Evolutionary conservation across 768 basidiomycete species (phyloP), one percentile per base, ranked within the genome.

Genomic region (Steccherinum ochraceum): DNA sequence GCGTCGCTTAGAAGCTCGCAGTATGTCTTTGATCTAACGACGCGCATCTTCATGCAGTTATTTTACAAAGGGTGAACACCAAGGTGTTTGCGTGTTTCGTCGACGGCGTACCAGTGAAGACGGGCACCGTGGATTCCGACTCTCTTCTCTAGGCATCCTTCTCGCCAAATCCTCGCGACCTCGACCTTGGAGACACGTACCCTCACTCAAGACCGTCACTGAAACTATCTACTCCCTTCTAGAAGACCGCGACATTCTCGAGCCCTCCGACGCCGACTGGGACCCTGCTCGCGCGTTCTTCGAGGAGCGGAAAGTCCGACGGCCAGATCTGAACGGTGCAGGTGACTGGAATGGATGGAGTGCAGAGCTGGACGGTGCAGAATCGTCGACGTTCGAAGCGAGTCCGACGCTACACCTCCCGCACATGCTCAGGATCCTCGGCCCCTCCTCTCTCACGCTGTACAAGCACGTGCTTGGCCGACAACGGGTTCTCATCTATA

Each of bases 401-500:
- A 75, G 76, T 54, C 88, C 87, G 4, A 80, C 82, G 3, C 66
- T 85, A 2, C 86, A 89, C 55, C 79, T 93, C 39, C 77, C 89
- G 0, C 85, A 89, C 52, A 69, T 92, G 19, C 67, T 92, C 24
- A 81, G 83, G 24, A 81, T 90, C 48, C 72, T 93, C 21, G 90
- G 90, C 0, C 87, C 89, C 0, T 87, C 88, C 1, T 79, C 80
- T 0, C 67, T 92, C 27, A 91, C 87, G 0, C 65, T 92, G 2
- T 89, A 88, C 69, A 90, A 90, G 59, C 80, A 90, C 58, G 78
- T 89, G 13, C 72, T 92, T 3, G 83, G 83, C 0, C 77, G 89
- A 4, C 79, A 75, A 48, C 74, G 90, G 13, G 78, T 92, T n/a
- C 69, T 93, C 30, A 83, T 93, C 26, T 88, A 87, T 61, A 88